phyloP scores from a whole-genome alignment of 495 filamentous ascomycete species.

The Cercophora sp. region DNA sequence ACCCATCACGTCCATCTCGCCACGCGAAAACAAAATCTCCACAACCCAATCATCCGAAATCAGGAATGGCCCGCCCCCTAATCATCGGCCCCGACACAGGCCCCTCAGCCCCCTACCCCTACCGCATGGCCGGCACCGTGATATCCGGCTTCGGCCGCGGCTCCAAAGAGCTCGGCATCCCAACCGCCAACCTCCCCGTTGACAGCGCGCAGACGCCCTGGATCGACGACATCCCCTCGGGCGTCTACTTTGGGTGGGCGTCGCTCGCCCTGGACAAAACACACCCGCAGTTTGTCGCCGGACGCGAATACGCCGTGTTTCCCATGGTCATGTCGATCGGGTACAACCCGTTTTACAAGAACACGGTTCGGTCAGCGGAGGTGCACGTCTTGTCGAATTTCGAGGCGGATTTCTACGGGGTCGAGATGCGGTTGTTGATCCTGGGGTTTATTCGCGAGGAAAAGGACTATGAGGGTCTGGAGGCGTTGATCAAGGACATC shows the following conservation, averaged over 20 bases:
- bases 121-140: conserved; percentile 75
- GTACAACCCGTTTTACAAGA: conserved; percentile 95
- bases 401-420: conserved; percentile 76
- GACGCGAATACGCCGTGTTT: conserved; percentile 44
- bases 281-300: conserved; percentile 28
- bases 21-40: background rate
- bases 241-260: conserved; percentile 91
- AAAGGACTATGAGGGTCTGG: conserved; percentile 77
- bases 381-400: conserved; percentile 83
- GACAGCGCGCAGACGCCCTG: conserved; percentile 61
- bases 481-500: conserved; percentile 85
- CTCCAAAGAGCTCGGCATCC: conserved; percentile 91
- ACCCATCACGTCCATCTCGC: too few species aligned
- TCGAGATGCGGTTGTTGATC: conserved; percentile 70
- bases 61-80: conserved; percentile 43
- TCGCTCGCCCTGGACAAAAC: conserved; percentile 51
- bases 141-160: conserved; percentile 93
- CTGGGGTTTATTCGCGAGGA: conserved; percentile 87
- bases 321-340: conserved; percentile 93
- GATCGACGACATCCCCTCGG: conserved; percentile 64
- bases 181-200: conserved; percentile 93
- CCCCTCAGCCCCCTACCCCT: conserved; percentile 73
- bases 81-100: conserved; percentile 67
- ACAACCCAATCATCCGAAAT: conserved; percentile 9
- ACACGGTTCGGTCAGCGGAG: conserved; percentile 76